phyloP scores from a whole-genome alignment of 768 basidiomycete species.

The Trametes cingulata region DNA sequence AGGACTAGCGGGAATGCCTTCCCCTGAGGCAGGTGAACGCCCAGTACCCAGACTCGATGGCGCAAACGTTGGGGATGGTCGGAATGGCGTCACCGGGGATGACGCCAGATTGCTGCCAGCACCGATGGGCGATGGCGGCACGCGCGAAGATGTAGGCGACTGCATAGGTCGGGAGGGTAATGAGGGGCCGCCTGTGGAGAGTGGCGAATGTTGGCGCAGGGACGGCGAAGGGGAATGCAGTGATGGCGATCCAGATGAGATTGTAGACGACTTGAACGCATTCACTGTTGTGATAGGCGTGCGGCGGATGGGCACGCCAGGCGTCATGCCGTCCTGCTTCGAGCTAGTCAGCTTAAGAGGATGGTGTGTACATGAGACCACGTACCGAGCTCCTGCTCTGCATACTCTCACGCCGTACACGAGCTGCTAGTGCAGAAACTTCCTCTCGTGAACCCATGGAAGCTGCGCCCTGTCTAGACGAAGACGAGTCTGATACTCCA shows the following conservation, averaged over 20 bases:
- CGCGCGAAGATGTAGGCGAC: constrained; percentile 45
- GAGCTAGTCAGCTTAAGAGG: constrained; percentile 2
- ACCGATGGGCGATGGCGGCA: constrained; percentile 42
- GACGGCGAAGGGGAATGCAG: constrained; percentile 51
- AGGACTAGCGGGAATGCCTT: constrained; percentile 22
- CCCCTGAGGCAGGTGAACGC: constrained; percentile 40
- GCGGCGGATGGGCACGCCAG: constrained; percentile 47
- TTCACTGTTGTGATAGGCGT: constrained; percentile 43
- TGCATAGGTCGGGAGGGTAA: constrained; percentile 39
- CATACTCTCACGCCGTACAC: constrained; percentile 53
- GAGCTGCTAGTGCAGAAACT: constrained; percentile 39
- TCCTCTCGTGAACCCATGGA: constrained; percentile 42
- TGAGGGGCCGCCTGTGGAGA: constrained; percentile 36
- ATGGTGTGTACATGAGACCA: background rate
- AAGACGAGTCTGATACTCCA: constrained; percentile 43
- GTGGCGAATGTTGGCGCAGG: constrained; percentile 47
- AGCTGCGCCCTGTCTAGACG: constrained; percentile 38
- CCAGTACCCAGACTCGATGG: constrained; percentile 46
- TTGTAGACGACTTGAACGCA: constrained; percentile 52
- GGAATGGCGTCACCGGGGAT: constrained; percentile 37
- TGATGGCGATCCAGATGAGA: constrained; percentile 51
- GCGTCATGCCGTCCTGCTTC: constrained; percentile 35
- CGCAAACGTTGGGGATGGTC: constrained; percentile 41
- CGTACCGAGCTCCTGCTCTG: constrained; percentile 36
- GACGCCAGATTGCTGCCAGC: constrained; percentile 29